phyloP scores from a whole-genome alignment of 192 early-diverging fungal species.

The Phycomyces blakesleeanus region DNA sequence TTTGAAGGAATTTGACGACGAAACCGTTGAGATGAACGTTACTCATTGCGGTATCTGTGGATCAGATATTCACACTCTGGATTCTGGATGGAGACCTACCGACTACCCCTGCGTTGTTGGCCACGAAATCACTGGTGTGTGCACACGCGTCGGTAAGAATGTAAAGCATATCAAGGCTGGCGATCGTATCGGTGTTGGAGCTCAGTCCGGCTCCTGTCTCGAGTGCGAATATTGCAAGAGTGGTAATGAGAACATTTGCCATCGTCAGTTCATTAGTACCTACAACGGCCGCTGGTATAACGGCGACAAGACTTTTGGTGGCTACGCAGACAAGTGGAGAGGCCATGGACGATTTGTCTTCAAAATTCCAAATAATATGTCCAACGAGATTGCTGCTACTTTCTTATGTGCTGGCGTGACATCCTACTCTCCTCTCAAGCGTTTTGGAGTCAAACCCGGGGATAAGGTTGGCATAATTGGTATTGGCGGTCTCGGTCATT shows the following conservation, averaged over 20 bases:
- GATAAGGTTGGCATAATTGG: conserved; percentile 59
- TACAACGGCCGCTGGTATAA: conserved; percentile 37
- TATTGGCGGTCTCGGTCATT: conserved; percentile 65
- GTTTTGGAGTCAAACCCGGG: conserved; percentile 37
- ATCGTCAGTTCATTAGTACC: conserved; percentile 44
- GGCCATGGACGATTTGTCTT: conserved; percentile 57
- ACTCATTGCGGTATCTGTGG: conserved; percentile 73
- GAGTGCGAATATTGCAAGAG: conserved; percentile 39
- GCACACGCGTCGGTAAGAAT: conserved; percentile 37
- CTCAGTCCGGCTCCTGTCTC: conserved; percentile 57
- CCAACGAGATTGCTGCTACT: conserved; percentile 58
- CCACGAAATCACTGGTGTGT: conserved; percentile 53
- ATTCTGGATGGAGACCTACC: conserved; percentile 34
- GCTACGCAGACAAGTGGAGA: conserved; percentile 48
- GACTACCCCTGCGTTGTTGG: conserved; percentile 46
- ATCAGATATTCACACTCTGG: conserved; percentile 70
- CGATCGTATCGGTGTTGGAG: conserved; percentile 55
- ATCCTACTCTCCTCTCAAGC: conserved; percentile 53
- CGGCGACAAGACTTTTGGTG: conserved; percentile 47
- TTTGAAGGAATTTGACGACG: conserved; percentile 32
- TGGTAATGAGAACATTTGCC: conserved; percentile 42
- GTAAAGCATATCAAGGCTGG: conserved; percentile 40
- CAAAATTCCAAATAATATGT: conserved; percentile 56
- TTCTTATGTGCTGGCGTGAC: conserved; percentile 74
- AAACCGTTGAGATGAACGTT: conserved; percentile 47